Percentiles rank a stretch among this genome's conserved stretches.
Conservation (phyloP, 2,329 filamentous ascomycete species). For the Arthrinium phaeospermum region DNA sequence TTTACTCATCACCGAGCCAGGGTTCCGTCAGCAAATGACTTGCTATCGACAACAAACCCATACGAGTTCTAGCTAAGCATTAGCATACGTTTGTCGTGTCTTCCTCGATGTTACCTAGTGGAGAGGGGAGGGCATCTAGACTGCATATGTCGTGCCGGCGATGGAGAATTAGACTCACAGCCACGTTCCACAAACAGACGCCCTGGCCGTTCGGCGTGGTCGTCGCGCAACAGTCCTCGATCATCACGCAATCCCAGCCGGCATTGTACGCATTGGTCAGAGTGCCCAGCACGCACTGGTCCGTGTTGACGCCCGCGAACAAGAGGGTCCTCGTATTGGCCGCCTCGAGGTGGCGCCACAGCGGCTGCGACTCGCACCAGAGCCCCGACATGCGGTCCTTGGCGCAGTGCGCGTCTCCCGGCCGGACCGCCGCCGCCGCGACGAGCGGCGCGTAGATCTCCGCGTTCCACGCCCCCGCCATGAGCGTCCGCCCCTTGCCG, state of each 20-base stretch:
- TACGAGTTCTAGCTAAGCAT: slow-evolving; percentile 21
- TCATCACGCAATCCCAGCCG: slow-evolving; percentile 61
- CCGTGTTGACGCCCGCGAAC: slow-evolving; percentile 65
- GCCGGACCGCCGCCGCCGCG: slow-evolving; percentile 36
- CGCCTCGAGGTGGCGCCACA: slow-evolving; percentile 46
- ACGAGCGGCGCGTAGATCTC: slow-evolving; percentile 54
- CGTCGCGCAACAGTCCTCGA: slow-evolving; percentile 60
- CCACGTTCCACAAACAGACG: slow-evolving; percentile 42
- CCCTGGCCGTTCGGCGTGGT: slow-evolving; percentile 46
- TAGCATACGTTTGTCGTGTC: neutral
- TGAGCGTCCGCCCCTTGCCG: slow-evolving; percentile 51
- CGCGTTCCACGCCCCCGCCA: slow-evolving; percentile 63
- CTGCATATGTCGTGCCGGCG: neutral
- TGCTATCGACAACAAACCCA: slow-evolving; percentile 23
- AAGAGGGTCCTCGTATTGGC: slow-evolving; percentile 54
- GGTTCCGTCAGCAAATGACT: slow-evolving; percentile 17
- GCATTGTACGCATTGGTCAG: slow-evolving; percentile 60
- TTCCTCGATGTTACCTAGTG: slow-evolving; percentile 18
- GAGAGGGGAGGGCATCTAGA: neutral
- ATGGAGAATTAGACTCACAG: slow-evolving; percentile 37
- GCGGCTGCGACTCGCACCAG: slow-evolving; percentile 51
- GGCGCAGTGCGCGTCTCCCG: slow-evolving; percentile 55
- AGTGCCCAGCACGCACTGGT: slow-evolving; percentile 65
- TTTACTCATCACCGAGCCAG: neutral
- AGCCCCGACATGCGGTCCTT: slow-evolving; percentile 66